Evolutionary conservation across 1,284 basidiomycete species (phyloP).

Genomic region (Phenoliferia sp.): DNA sequence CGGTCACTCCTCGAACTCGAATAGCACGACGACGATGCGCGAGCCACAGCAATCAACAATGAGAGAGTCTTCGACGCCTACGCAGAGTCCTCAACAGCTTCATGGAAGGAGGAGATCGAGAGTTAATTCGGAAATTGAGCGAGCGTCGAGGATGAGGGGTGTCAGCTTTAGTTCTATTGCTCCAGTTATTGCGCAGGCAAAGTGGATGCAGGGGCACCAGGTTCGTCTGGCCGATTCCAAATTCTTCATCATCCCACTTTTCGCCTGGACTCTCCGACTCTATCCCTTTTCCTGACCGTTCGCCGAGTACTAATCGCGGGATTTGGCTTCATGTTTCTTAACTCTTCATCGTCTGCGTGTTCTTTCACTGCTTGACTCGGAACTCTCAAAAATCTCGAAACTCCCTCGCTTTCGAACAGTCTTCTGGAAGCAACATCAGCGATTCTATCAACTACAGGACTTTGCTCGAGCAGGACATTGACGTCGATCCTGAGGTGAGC

Average conservation of each 20-base stretch:
- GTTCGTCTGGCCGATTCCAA: not conserved
- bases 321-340: no score
- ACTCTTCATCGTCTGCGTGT: no score
- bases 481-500: conserved; percentile 18
- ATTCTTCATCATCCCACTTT: not conserved
- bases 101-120: not conserved
- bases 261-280: not conserved
- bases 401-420: not conserved
- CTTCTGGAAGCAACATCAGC: not conserved
- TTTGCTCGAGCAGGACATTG: conserved; percentile 19
- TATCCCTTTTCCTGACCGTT: no score
- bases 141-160: not conserved
- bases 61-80: not conserved
- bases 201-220: conserved; percentile 7
- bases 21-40: not conserved
- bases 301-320: no score
- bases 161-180: conserved; percentile 1
- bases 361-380: no score
- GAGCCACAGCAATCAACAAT: not conserved
- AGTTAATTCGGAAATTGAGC: not conserved
- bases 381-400: no score
- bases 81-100: not conserved
- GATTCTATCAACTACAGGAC: conserved; percentile 18
- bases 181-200: conserved; percentile 4
- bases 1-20: not conserved